phyloP scores from a whole-genome alignment of 768 basidiomycete genomes.

The Tubosaeta brunneosetosa region DNA sequence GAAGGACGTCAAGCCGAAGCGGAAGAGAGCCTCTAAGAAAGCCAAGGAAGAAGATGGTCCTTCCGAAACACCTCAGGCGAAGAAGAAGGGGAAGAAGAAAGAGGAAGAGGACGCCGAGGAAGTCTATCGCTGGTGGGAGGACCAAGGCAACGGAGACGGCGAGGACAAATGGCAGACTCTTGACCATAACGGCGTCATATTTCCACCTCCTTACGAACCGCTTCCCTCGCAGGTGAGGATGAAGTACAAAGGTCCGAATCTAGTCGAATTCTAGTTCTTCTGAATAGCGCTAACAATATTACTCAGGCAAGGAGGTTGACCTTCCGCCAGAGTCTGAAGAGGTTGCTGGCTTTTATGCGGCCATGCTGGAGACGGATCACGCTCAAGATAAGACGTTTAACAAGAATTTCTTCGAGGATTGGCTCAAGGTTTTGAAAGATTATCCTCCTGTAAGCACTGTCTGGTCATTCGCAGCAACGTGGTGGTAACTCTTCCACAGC shows the following conservation, averaged over 20 bases:
- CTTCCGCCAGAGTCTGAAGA: slow-evolving; percentile 89
- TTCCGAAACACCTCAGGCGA: slow-evolving; percentile 45
- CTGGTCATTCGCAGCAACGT: slow-evolving; percentile 4
- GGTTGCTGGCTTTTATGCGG: slow-evolving; percentile 93
- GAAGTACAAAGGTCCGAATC: slow-evolving; percentile 81
- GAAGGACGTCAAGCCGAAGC: slow-evolving; percentile 38
- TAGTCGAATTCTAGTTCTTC: slow-evolving; percentile 7
- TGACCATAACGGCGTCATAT: slow-evolving; percentile 90
- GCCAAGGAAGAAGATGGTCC: slow-evolving; percentile 42
- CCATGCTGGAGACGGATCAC: slow-evolving; percentile 89
- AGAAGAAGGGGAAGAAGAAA: slow-evolving; percentile 53
- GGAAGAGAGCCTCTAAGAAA: slow-evolving; percentile 52
- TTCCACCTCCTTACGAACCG: slow-evolving; percentile 91
- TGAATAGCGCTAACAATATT: slow-evolving; percentile 14
- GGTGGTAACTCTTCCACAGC: slow-evolving; percentile 36
- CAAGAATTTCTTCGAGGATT: slow-evolving; percentile 95
- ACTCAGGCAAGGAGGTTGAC: slow-evolving; percentile 67
- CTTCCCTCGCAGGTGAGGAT: slow-evolving; percentile 83
- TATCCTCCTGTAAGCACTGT: slow-evolving; percentile 71
- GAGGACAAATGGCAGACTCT: slow-evolving; percentile 92
- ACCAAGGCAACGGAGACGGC: slow-evolving; percentile 66
- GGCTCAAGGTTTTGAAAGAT: slow-evolving; percentile 68
- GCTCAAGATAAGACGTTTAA: slow-evolving; percentile 84
- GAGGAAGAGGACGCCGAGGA: slow-evolving; percentile 62
- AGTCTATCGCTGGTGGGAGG: slow-evolving; percentile 86